Evolutionary conservation across 768 basidiomycete species (phyloP).

Genomic region (Tulasnella sp.): DNA sequence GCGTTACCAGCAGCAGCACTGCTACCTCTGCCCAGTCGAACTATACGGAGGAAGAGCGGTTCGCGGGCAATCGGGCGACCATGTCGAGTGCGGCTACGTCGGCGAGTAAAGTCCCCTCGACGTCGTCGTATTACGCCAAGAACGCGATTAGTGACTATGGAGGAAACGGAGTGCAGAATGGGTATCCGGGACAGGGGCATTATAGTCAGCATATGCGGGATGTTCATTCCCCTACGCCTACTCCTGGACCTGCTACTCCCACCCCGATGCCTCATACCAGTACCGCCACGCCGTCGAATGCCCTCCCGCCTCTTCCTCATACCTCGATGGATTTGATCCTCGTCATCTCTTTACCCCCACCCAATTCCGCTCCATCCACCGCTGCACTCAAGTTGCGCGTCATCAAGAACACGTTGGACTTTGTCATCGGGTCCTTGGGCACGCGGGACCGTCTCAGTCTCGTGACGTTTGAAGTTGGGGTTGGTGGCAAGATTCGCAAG

Average conservation of each 20-base stretch:
- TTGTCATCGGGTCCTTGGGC: constrained; percentile 68
- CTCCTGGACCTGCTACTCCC: constrained; percentile 20
- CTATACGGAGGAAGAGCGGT: neutral
- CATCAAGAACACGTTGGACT: constrained; percentile 81
- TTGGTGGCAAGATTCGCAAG: constrained; percentile 73
- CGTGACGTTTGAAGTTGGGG: constrained; percentile 87
- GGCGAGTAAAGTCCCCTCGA: neutral
- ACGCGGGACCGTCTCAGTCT: constrained; percentile 75
- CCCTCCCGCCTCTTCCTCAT: constrained; percentile 71
- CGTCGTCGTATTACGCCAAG: constrained; percentile 11
- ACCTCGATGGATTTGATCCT: constrained; percentile 88
- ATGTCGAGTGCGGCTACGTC: constrained; percentile 6
- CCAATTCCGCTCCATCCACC: constrained; percentile 61
- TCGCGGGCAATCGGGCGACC: neutral
- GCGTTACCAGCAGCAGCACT: constrained; percentile 11
- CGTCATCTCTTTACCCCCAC: constrained; percentile 77
- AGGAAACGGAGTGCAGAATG: neutral
- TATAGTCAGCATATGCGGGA: neutral
- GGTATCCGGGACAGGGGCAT: neutral
- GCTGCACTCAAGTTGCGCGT: constrained; percentile 82
- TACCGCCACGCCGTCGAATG: constrained; percentile 61
- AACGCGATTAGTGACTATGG: neutral
- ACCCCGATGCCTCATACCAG: constrained; percentile 65
- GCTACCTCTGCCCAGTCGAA: neutral
- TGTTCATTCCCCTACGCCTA: neutral